phyloP scores from a whole-genome alignment of 169 alveolate genomes.

The Cryptosporidium sp. region DNA sequence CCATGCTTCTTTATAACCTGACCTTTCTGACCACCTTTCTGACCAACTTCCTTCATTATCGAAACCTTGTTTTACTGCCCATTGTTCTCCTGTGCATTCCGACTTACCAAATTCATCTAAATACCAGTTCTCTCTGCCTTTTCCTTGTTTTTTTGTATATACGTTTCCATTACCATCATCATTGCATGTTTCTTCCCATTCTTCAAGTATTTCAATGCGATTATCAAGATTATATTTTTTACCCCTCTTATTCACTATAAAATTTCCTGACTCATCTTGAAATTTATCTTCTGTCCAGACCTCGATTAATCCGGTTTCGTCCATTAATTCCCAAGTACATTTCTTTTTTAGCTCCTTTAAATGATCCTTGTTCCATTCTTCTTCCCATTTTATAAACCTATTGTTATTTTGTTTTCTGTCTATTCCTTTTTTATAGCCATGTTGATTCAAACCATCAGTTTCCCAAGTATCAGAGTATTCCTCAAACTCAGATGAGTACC shows the following conservation, averaged over 20 bases:
- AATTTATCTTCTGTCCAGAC: slow-evolving; percentile 39
- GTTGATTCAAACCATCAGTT: background rate
- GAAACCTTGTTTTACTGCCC: slow-evolving; percentile 65
- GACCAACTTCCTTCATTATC: slow-evolving; percentile 68
- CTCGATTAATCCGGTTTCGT: slow-evolving; percentile 37
- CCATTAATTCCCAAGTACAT: slow-evolving; percentile 31
- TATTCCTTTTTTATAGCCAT: slow-evolving; percentile 51
- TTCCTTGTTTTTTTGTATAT: slow-evolving; percentile 43
- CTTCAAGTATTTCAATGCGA: slow-evolving; percentile 21
- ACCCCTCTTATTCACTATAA: background rate
- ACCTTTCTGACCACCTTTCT: slow-evolving; percentile 61
- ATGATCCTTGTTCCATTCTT: slow-evolving; percentile 45
- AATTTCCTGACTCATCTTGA: slow-evolving; percentile 32
- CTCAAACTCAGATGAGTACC: slow-evolving; percentile 23
- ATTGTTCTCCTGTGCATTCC: slow-evolving; percentile 21
- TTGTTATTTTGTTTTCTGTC: slow-evolving; percentile 4
- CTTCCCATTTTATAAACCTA: slow-evolving; percentile 27
- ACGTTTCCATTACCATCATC: slow-evolving; percentile 66
- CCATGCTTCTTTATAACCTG: slow-evolving; percentile 69
- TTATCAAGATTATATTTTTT: slow-evolving; percentile 22
- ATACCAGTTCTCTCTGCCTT: slow-evolving; percentile 45
- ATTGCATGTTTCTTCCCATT: slow-evolving; percentile 37
- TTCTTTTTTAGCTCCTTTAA: slow-evolving; percentile 1
- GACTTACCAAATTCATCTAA: slow-evolving; percentile 58
- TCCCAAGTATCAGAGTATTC: slow-evolving; percentile 64